Conservation (phyloP, 345 rosid species). For the Citrus australasica region DNA sequence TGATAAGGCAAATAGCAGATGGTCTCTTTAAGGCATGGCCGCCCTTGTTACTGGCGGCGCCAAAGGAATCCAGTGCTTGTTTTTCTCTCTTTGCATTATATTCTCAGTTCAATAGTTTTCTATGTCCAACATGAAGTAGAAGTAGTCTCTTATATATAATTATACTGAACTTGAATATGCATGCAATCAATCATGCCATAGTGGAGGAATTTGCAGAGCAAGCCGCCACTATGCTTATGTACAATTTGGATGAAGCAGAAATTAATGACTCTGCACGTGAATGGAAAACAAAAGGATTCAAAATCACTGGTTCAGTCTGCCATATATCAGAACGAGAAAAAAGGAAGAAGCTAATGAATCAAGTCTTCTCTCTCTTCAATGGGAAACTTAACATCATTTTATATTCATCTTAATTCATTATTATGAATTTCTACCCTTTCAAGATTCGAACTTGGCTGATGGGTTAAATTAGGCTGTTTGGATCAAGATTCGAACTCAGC, state of each 20-base stretch:
- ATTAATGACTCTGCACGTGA: conserved; percentile 22
- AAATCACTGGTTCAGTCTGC: conserved; percentile 46
- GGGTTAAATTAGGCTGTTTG: too few relatives aligned
- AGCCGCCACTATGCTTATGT: conserved; percentile 50
- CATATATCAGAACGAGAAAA: conserved; percentile 39
- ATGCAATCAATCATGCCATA: conserved; percentile 31
- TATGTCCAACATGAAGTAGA: too few relatives aligned
- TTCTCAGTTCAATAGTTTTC: too few relatives aligned
- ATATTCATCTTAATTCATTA: neutral
- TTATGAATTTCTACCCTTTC: too few relatives aligned
- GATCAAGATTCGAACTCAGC: too few relatives aligned
- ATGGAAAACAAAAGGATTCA: conserved; percentile 42
- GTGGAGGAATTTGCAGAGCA: conserved; percentile 54
- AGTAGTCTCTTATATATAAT: too few relatives aligned
- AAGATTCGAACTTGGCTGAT: too few relatives aligned
- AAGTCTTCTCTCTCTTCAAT: conserved; percentile 33
- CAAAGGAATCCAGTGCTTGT: conserved; percentile 50
- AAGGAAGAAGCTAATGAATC: conserved; percentile 36
- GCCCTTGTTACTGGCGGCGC: conserved; percentile 71
- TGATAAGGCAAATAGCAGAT: neutral
- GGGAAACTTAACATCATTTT: conserved; percentile 47
- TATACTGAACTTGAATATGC: neutral
- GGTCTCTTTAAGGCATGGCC: conserved; percentile 28
- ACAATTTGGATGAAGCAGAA: conserved; percentile 26
- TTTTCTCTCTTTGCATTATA: neutral